phyloP scores from a whole-genome alignment of 2,329 filamentous ascomycete genomes.

The Apiospora aurea region DNA sequence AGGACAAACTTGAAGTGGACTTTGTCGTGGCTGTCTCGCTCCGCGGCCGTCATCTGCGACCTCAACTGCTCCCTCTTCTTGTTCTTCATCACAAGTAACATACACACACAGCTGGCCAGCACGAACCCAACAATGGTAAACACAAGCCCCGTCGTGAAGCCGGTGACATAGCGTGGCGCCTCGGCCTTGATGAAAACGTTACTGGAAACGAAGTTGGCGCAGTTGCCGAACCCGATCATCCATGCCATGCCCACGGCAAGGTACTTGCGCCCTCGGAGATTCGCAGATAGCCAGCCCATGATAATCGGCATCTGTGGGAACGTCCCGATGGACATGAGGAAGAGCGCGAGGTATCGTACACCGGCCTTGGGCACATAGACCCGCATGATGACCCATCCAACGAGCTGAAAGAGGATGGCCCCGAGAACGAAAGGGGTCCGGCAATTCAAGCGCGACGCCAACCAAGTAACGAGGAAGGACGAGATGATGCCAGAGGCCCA shows the following conservation, averaged over 20 bases:
- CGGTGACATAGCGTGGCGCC: constrained; percentile 46
- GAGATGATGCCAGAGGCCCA: constrained; percentile 38
- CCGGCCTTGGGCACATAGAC: constrained; percentile 35
- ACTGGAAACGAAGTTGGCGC: constrained; percentile 49
- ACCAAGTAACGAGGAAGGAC: constrained; percentile 36
- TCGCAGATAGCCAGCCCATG: constrained; percentile 48
- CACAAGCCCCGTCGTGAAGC: constrained; percentile 46
- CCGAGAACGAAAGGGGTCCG: constrained; percentile 38
- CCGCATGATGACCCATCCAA: constrained; percentile 40
- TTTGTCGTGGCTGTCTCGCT: constrained; percentile 35
- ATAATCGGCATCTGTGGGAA: constrained; percentile 40
- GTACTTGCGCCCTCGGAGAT: constrained; percentile 48
- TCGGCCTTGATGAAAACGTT: constrained; percentile 50
- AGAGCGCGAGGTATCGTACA: constrained; percentile 36
- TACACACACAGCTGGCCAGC: constrained; percentile 28
- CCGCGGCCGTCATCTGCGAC: constrained; percentile 32
- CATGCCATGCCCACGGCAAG: constrained; percentile 50
- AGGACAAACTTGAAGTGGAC: constrained; percentile 38
- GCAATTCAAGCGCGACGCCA: constrained; percentile 33
- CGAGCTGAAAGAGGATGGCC: constrained; percentile 35
- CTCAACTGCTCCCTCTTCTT: constrained; percentile 32
- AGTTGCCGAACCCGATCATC: constrained; percentile 52
- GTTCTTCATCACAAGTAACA: constrained; percentile 31
- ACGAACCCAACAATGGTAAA: constrained; percentile 36
- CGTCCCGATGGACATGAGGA: constrained; percentile 39